These are phyloP conservation scores for Stenocarpella maydis DNA, from an alignment of 2,329 filamentous ascomycete genomes.

Conservation along the genomic window DNA sequence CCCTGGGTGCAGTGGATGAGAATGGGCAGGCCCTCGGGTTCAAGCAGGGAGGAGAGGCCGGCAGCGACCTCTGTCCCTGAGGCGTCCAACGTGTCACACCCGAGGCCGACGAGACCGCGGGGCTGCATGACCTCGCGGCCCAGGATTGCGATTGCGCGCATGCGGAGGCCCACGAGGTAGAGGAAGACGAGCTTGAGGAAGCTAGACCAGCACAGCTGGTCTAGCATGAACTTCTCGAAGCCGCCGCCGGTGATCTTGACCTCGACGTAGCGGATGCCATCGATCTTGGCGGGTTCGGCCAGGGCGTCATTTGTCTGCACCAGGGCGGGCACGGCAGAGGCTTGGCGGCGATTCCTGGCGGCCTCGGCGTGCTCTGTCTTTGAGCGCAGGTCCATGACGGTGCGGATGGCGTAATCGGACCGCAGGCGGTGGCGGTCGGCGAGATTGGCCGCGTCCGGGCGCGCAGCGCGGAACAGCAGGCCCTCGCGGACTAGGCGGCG, in stretches of 20 bases:
- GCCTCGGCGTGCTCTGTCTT: conserved; percentile 80
- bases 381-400: conserved; percentile 81
- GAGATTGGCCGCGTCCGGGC: conserved; percentile 76
- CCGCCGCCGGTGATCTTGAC: conserved; percentile 78
- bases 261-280: conserved; percentile 68
- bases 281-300: conserved; percentile 67
- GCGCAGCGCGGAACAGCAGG: conserved; percentile 73
- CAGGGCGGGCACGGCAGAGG: conserved; percentile 53
- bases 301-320: conserved; percentile 59
- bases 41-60: conserved; percentile 36
- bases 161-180: conserved; percentile 72
- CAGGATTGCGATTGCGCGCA: conserved; percentile 74
- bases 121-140: conserved; percentile 75
- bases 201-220: conserved; percentile 72
- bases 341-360: conserved; percentile 65
- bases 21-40: conserved; percentile 60
- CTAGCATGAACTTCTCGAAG: conserved; percentile 74
- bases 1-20: conserved; percentile 88
- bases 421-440: conserved; percentile 68
- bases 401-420: conserved; percentile 70
- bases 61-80: conserved; percentile 68
- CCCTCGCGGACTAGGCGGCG: conserved; percentile 62
- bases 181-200: conserved; percentile 70
- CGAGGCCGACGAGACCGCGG: conserved; percentile 75
- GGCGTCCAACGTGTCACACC: conserved; percentile 72